Conservation (phyloP, 179 eudicot species). For the Carnegiea gigantea region DNA sequence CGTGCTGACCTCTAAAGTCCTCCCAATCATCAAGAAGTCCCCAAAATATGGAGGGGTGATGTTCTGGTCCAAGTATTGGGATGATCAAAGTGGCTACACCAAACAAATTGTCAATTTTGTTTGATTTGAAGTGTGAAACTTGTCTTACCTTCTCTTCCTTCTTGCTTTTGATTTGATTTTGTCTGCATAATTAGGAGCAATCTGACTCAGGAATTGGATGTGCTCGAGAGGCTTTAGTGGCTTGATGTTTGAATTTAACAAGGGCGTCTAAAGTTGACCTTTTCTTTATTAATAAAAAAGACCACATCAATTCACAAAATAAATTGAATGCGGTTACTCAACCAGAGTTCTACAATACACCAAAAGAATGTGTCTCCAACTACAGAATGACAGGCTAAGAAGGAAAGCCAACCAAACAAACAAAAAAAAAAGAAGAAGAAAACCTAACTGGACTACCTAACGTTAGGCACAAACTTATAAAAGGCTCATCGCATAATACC, state of each 20-base stretch:
- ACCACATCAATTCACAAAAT: not conserved
- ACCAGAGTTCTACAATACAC: not conserved
- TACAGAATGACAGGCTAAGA: not conserved
- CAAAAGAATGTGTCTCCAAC: conserved; percentile 11
- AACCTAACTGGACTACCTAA: conserved; percentile 3
- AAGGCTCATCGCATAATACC: not conserved
- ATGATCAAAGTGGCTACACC: conserved; percentile 70
- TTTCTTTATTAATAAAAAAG: not conserved
- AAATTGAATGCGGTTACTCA: not conserved
- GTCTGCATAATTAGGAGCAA: not conserved
- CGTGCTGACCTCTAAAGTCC: conserved; percentile 47
- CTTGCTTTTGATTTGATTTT: too few species aligned
- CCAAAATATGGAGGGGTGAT: conserved; percentile 78
- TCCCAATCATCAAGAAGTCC: conserved; percentile 58
- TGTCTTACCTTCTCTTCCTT: not conserved
- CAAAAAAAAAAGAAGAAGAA: not conserved
- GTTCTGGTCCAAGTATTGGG: conserved; percentile 79
- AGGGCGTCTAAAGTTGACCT: not conserved
- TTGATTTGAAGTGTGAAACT: not conserved
- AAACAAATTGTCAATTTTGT: conserved; percentile 25
- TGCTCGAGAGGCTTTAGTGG: not conserved
- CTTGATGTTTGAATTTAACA: not conserved
- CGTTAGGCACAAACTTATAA: not conserved
- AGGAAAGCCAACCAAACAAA: not conserved
- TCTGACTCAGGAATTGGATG: conserved; percentile 1